These are phyloP conservation scores for Saccharomycopsis hybrid DNA, from an alignment of 1,139 yeast genomes.

Conservation along the genomic window DNA sequence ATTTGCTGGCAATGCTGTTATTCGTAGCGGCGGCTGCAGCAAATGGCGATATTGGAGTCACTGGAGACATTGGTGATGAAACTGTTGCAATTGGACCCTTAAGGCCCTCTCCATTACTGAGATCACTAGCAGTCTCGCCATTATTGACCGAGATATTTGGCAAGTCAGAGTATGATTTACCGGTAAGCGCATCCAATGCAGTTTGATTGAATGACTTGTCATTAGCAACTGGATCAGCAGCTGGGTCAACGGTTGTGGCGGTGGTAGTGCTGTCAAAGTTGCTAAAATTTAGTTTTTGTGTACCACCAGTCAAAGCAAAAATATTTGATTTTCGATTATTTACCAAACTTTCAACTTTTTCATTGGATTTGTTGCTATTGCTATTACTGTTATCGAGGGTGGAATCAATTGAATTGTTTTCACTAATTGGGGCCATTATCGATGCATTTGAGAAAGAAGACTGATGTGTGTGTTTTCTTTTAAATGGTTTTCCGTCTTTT, in stretches of 20 bases:
- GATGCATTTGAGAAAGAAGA: not conserved
- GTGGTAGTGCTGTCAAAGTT: not conserved
- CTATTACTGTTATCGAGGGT: too few relatives aligned
- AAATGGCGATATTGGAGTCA: constrained; percentile 20
- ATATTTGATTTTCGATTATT: not conserved
- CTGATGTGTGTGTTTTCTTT: not conserved
- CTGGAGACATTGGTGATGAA: constrained; percentile 19
- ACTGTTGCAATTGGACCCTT: constrained; percentile 1
- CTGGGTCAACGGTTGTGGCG: not conserved
- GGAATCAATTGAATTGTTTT: not conserved
- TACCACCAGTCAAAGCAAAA: not conserved
- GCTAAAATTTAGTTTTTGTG: not conserved
- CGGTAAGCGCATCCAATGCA: not conserved
- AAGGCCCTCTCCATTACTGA: constrained; percentile 12
- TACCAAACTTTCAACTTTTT: not conserved
- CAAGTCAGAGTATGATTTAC: not conserved
- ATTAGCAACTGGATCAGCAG: too few relatives aligned
- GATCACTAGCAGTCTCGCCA: constrained; percentile 5
- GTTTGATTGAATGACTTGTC: not conserved
- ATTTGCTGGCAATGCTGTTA: constrained; percentile 2
- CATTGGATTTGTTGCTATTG: too few relatives aligned
- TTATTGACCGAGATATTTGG: not conserved
- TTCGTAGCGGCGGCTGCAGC: constrained; percentile 6
- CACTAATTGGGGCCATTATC: constrained; percentile 4
- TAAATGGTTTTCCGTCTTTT: too few relatives aligned